These are phyloP conservation scores for Setomelanomma holmii DNA, from an alignment of 2,329 filamentous ascomycete genomes.

Conservation along the genomic window DNA sequence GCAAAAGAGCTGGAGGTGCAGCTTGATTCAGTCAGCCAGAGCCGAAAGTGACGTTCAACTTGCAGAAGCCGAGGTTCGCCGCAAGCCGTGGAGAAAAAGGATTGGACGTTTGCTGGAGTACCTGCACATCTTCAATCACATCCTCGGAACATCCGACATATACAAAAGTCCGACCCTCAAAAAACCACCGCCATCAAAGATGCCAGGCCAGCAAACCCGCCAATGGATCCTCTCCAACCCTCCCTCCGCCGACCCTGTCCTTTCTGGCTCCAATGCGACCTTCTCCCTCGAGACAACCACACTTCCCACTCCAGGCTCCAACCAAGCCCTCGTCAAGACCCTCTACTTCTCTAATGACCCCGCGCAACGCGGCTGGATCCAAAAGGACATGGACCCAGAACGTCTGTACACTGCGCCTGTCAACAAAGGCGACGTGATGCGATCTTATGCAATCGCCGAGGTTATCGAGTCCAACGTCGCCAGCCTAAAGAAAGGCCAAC, in stretches of 20 bases:
- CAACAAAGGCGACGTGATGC: constrained; percentile 63
- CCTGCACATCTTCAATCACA: no score
- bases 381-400: constrained; percentile 47
- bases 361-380: constrained; percentile 61
- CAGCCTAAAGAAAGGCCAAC: constrained; percentile 62
- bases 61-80: constrained; percentile 19
- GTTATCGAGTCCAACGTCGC: constrained; percentile 65
- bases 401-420: constrained; percentile 58
- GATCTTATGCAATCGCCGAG: constrained; percentile 65
- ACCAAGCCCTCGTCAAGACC: constrained; percentile 56
- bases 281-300: constrained; percentile 49
- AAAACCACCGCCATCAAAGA: constrained; percentile 13
- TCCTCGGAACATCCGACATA: no score
- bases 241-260: constrained; percentile 44
- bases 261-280: constrained; percentile 48
- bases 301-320: constrained; percentile 45
- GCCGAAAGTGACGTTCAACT: neutral
- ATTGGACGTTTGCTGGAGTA: neutral
- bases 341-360: constrained; percentile 61
- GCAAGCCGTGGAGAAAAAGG: constrained; percentile 5
- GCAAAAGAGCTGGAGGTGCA: neutral
- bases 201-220: constrained; percentile 44
- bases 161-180: no score
- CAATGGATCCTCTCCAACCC: constrained; percentile 56
- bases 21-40: neutral